Evolutionary conservation across 768 basidiomycete genomes (phyloP), one percentile per base, ranked within the genome.

Genomic region (Mycena galericulata): DNA sequence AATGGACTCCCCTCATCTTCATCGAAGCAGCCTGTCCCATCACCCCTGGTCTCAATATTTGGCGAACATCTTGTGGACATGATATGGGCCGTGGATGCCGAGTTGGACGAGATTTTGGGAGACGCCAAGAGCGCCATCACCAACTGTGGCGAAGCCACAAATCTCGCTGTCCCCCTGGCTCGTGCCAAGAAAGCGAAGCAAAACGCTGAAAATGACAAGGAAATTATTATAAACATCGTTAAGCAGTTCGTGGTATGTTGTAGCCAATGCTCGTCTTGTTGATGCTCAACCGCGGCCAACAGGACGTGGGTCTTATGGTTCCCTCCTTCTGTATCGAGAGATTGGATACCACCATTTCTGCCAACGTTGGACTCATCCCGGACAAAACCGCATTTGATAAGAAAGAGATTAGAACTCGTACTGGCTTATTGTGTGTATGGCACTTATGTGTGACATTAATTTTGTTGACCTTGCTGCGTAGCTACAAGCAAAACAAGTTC

Each of bases 401-500:
- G 84, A 94, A 92, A 77, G 93, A 94, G 75, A 89, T 95, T 45
- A 84, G 93, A 72, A 91, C 89, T 30, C 85, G 94, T 65, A 96
- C 94, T 3, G 90, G 89, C 18, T 82, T 95, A 56, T 94, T 94
- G 94, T 95, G 78, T 79, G 94, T 87, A 65, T 10, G 22, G 14
- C 17, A 49, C 51, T 36, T 40, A 40, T 32, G 12, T 26, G 24
- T 11, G 53, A 17, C 20, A 49, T 34, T n/a, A 4, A 41, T 11
- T 38, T 43, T 47, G 32, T 11, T 51, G 40, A 58, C 64, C 57
- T 68, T 26, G 38, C n/a, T 53, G 27, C 27, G 20, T 59, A 97
- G 95, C 77, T 97, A 96, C 83, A 96, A 96, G 79, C 97, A 99
- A 79, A 96, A 96, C 82, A 99, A 99, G 80, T 97, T 97, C 85